Base-by-base conservation (phyloP, 1,284 basidiomycete species). In the Pterulicium gracile region DNA sequence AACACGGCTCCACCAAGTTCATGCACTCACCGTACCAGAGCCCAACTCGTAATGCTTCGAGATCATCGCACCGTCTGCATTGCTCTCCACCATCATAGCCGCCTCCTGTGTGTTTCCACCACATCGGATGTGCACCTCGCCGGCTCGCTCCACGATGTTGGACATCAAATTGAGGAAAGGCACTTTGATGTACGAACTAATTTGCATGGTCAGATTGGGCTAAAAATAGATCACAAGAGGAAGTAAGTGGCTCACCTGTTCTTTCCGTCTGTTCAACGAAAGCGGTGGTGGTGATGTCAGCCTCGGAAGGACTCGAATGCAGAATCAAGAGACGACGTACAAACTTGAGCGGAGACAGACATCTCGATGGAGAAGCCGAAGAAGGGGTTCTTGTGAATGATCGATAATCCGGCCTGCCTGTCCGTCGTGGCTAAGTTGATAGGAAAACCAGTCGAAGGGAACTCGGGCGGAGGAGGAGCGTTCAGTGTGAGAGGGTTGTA, bases 91-190 rank as follows among this genome's bases (percentile, higher is more conserved):
- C 24, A 74, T 57, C 1, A 64, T 62, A 21, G 71, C 69, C 13
- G 59, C 64, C 45, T 79, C 75, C 52, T 79, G 75, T 22, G 72
- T 72, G 59, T 81, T 81, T 43, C 77, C 77, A 18, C 77, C 77
- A n/a, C 79, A 66, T 39, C 77, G 72, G 18, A 79, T 57, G 24
- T 59, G 53, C 3, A 72, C 61, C 14, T 64, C 58, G 0, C 75
- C 75, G 13, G 57, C 62, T 14, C 73, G 66, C 17, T 69, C 65
- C 47, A 64, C 57, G 47, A 79, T 59, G 46, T 69, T 70, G 7
- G 69, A 64, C 56, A 81, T 63, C 49, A 79, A 70, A 58, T 80
- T 80, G 20, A 80, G 62, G 57, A 80, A 77, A 2, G 69, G 66
- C 0, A 70, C 61, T 19, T 63, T 57, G 32, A 73, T 47, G 44